Evolutionary conservation across 495 filamentous ascomycete genomes (phyloP).

Genomic region (Pyrenopolyporus hunteri): DNA sequence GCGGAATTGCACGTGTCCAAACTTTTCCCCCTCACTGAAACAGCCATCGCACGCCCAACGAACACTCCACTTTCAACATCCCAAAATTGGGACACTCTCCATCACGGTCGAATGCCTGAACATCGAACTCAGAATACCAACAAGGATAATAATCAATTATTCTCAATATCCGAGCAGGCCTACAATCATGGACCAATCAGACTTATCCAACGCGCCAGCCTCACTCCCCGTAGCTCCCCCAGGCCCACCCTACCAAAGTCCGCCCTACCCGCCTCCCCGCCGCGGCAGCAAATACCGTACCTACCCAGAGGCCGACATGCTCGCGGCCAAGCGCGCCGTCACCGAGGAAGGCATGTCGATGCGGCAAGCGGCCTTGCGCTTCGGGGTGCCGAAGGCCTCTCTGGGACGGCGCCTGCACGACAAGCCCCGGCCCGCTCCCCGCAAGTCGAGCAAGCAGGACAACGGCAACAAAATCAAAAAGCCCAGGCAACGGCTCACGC

Average conservation of each 20-base stretch:
- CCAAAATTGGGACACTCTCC: slow-evolving; percentile 16
- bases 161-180: neutral
- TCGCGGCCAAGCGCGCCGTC: slow-evolving; percentile 14
- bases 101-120: neutral
- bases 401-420: slow-evolving; percentile 10
- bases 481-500: slow-evolving; percentile 4
- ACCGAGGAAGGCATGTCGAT: slow-evolving; percentile 13
- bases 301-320: slow-evolving; percentile 25
- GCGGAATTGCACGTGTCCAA: slow-evolving; percentile 22
- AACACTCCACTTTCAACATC: neutral
- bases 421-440: slow-evolving; percentile 10
- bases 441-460: slow-evolving; percentile 5
- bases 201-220: slow-evolving; percentile 2
- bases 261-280: neutral
- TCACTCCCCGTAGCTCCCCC: slow-evolving; percentile 5
- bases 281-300: slow-evolving; percentile 21
- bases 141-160: neutral
- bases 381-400: slow-evolving; percentile 18
- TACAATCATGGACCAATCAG: slow-evolving; percentile 17
- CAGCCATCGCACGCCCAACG: neutral
- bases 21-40: slow-evolving; percentile 8
- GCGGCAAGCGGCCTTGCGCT: slow-evolving; percentile 4
- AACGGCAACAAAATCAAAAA: too few species aligned
- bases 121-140: neutral
- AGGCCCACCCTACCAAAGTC: neutral